These are phyloP conservation scores for Candida frijolesensis DNA, from an alignment of 1,139 yeast species.

Conservation along the genomic window DNA sequence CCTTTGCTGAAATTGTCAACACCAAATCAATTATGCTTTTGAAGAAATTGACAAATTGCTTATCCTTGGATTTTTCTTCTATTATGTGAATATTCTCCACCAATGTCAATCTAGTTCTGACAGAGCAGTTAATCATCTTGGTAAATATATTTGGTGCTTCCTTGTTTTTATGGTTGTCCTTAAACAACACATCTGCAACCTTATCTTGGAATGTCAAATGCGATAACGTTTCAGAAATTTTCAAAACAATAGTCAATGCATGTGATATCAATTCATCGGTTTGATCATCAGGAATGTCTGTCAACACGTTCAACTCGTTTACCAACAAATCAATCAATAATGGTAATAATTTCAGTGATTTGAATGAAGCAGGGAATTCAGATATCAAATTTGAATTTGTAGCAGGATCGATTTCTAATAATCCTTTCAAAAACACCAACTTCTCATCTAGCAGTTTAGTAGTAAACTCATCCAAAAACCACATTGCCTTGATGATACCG, in stretches of 20 bases:
- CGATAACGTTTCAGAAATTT: slow-evolving; percentile 69
- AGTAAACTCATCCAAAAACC: slow-evolving; percentile 81
- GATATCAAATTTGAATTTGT: slow-evolving; percentile 44
- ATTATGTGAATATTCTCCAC: slow-evolving; percentile 59
- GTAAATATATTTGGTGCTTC: slow-evolving; percentile 42
- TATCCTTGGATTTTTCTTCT: slow-evolving; percentile 53
- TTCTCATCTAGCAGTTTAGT: slow-evolving; percentile 74
- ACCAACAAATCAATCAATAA: slow-evolving; percentile 52
- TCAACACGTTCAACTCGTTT: slow-evolving; percentile 33
- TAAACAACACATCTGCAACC: slow-evolving; percentile 44
- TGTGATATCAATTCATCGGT: slow-evolving; percentile 48
- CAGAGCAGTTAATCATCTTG: slow-evolving; percentile 41
- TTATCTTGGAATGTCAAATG: slow-evolving; percentile 77
- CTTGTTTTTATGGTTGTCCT: slow-evolving; percentile 32
- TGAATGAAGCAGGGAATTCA: slow-evolving; percentile 70
- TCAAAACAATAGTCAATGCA: slow-evolving; percentile 58
- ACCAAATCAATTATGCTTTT: slow-evolving; percentile 32
- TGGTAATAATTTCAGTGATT: slow-evolving; percentile 76
- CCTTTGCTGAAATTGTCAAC: slow-evolving; percentile 31
- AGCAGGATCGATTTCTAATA: slow-evolving; percentile 34
- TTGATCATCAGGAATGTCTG: slow-evolving; percentile 19
- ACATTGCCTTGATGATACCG: slow-evolving; percentile 78
- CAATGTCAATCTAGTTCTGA: slow-evolving; percentile 41
- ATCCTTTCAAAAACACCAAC: slow-evolving; percentile 65
- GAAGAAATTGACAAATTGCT: slow-evolving; percentile 38